A percentile compares a stretch with the other conserved stretches of the same genome.
phyloP scores from a whole-genome alignment of 108 stramenopile genomes.

The Craspedostauros australis region DNA sequence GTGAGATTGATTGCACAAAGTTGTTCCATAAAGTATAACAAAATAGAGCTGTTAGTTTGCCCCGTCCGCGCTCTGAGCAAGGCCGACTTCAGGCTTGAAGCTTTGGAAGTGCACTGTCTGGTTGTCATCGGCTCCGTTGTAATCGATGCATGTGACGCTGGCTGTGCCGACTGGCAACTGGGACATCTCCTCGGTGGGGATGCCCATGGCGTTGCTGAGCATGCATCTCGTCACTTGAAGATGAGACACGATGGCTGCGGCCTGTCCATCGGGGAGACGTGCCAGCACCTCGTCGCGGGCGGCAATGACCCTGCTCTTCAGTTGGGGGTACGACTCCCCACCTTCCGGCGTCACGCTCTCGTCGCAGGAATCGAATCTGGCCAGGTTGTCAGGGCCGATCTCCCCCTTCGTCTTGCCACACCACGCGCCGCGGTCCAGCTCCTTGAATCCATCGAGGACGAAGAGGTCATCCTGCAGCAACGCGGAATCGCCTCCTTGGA shows the following conservation, averaged over 20 bases:
- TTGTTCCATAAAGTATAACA: too few species aligned
- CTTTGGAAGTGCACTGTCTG: conserved; percentile 71
- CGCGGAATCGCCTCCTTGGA: conserved; percentile 7
- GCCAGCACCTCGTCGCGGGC: conserved; percentile 55
- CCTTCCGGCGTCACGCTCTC: conserved; percentile 76
- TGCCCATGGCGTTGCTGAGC: conserved; percentile 65
- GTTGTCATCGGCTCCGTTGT: conserved; percentile 38
- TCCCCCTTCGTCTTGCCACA: conserved; percentile 64
- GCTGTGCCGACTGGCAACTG: conserved; percentile 74
- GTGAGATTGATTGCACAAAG: too few species aligned
- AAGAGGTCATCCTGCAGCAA: conserved; percentile 9
- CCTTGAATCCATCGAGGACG: conserved; percentile 63
- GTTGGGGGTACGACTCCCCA: conserved; percentile 69
- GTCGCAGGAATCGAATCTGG: conserved; percentile 78
- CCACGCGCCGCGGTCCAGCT: conserved; percentile 74
- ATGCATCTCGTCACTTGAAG: conserved; percentile 84
- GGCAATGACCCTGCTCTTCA: conserved; percentile 62
- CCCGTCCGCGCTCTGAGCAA: conserved; percentile 56
- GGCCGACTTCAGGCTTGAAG: conserved; percentile 80
- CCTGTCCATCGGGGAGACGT: conserved; percentile 39
- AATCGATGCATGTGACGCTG: conserved; percentile 79
- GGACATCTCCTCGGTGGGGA: conserved; percentile 63
- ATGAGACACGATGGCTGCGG: conserved; percentile 75
- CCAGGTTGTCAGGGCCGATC: conserved; percentile 65
- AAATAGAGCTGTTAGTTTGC: too few species aligned